phyloP scores from a whole-genome alignment of 2,329 filamentous ascomycete species.

The Aureobasidium sp. region DNA sequence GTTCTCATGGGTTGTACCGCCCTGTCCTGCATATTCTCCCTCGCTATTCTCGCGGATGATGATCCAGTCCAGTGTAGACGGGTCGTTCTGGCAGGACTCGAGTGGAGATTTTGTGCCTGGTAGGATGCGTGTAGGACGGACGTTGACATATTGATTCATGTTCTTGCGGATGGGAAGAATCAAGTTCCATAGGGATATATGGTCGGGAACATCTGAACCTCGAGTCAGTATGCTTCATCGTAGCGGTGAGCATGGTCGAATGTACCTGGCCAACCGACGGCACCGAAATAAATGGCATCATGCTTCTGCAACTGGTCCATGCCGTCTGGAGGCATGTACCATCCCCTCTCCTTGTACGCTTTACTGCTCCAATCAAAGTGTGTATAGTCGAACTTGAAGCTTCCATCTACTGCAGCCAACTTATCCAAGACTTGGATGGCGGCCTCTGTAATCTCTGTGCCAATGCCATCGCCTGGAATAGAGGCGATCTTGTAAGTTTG shows the following conservation, averaged over 20 bases:
- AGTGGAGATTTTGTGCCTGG: slow-evolving; percentile 37
- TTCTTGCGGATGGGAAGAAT: slow-evolving; percentile 60
- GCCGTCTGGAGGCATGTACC: slow-evolving; percentile 47
- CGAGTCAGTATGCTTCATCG: not conserved
- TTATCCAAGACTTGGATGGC: slow-evolving; percentile 43
- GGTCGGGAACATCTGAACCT: slow-evolving; percentile 53
- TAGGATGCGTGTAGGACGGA: slow-evolving; percentile 47
- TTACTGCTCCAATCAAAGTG: slow-evolving; percentile 45
- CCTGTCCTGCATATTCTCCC: slow-evolving; percentile 43
- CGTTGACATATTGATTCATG: slow-evolving; percentile 62
- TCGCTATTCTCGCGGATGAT: slow-evolving; percentile 44
- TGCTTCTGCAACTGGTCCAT: slow-evolving; percentile 44
- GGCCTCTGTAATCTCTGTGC: slow-evolving; percentile 54
- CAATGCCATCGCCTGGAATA: slow-evolving; percentile 59
- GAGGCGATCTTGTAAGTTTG: slow-evolving; percentile 47
- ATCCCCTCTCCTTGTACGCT: slow-evolving; percentile 44
- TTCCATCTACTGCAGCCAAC: slow-evolving; percentile 37
- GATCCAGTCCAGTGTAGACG: slow-evolving; percentile 39
- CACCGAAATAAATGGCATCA: slow-evolving; percentile 53
- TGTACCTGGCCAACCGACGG: slow-evolving; percentile 49
- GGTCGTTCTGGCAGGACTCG: slow-evolving; percentile 27
- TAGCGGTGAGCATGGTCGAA: not conserved
- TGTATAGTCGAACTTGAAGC: slow-evolving; percentile 45
- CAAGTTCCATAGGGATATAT: slow-evolving; percentile 60
- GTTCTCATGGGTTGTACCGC: slow-evolving; percentile 37